A percentile compares a stretch with the other conserved stretches of the same genome.
These are phyloP conservation scores for Aspergillus sergii DNA, from an alignment of 2,329 filamentous ascomycete species.

Conservation along the genomic window DNA sequence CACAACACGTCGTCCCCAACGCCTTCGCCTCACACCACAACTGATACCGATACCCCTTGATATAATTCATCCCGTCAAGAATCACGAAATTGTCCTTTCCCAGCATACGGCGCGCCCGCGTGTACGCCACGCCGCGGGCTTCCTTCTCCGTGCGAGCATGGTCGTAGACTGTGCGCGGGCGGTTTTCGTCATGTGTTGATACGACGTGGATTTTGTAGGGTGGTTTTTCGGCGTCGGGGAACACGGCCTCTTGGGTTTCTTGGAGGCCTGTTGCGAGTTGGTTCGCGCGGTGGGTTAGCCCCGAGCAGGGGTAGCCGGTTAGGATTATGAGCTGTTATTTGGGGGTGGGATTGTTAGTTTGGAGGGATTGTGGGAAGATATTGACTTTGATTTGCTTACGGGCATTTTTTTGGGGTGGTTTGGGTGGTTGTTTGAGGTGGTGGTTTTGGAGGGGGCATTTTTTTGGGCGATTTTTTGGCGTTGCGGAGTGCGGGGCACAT, in stretches of 20 bases:
- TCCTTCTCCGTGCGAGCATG: conserved; percentile 64
- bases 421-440: conserved; percentile 22
- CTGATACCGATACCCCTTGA: conserved; percentile 69
- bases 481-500: conserved; percentile 19
- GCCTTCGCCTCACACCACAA: conserved; percentile 69
- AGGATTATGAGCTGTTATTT: conserved; percentile 59
- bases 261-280: conserved; percentile 59
- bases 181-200: conserved; percentile 42
- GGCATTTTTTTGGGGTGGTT: conserved; percentile 3
- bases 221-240: conserved; percentile 40
- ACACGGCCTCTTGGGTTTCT: conserved; percentile 50
- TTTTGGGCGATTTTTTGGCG: conserved; percentile 14
- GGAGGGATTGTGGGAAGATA: background rate
- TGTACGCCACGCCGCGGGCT: conserved; percentile 63
- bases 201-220: conserved; percentile 47
- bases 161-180: conserved; percentile 57
- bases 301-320: conserved; percentile 65
- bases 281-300: conserved; percentile 62
- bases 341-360: background rate
- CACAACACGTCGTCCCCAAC: conserved; percentile 62
- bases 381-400: too few relatives aligned
- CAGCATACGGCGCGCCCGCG: conserved; percentile 62
- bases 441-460: conserved; percentile 7
- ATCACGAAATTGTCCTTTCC: conserved; percentile 63
- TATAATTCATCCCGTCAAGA: conserved; percentile 67